These are phyloP conservation scores for Sugiyamaella sp. DNA, from an alignment of 1,139 yeast species.

Conservation along the genomic window DNA sequence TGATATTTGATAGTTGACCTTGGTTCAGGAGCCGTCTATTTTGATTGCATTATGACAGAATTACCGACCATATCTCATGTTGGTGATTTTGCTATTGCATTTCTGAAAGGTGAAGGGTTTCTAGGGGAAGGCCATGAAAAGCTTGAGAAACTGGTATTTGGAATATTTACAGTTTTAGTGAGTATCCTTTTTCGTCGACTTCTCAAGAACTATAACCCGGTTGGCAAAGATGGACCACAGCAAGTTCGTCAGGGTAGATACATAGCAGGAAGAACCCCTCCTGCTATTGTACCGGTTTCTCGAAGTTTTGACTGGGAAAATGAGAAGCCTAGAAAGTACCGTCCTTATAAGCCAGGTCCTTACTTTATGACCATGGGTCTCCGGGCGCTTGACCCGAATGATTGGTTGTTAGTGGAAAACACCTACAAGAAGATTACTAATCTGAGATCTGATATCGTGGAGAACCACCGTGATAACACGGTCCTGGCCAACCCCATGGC, in stretches of 20 bases:
- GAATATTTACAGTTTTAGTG: not conserved
- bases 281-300: conserved; percentile 27
- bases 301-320: conserved; percentile 49
- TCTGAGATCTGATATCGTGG: conserved; percentile 49
- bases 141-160: conserved; percentile 4
- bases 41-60: not conserved
- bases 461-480: conserved; percentile 48
- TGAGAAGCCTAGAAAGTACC: conserved; percentile 53
- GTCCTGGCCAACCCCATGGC: conserved; percentile 47
- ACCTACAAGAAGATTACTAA: conserved; percentile 55
- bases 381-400: conserved; percentile 55
- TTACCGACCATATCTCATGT: not conserved
- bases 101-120: conserved; percentile 11
- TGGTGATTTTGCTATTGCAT: not conserved
- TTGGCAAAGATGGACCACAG: conserved; percentile 3
- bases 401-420: conserved; percentile 70
- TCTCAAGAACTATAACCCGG: conserved; percentile 2
- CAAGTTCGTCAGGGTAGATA: conserved; percentile 5
- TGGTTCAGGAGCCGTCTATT: not conserved
- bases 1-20: not conserved
- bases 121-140: conserved; percentile 10
- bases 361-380: conserved; percentile 74
- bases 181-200: conserved; percentile 3
- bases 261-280: conserved; percentile 1
- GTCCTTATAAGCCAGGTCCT: conserved; percentile 65